These are phyloP conservation scores for Cichorium intybus DNA, from an alignment of 140 eudicot species.

Conservation along the genomic window DNA sequence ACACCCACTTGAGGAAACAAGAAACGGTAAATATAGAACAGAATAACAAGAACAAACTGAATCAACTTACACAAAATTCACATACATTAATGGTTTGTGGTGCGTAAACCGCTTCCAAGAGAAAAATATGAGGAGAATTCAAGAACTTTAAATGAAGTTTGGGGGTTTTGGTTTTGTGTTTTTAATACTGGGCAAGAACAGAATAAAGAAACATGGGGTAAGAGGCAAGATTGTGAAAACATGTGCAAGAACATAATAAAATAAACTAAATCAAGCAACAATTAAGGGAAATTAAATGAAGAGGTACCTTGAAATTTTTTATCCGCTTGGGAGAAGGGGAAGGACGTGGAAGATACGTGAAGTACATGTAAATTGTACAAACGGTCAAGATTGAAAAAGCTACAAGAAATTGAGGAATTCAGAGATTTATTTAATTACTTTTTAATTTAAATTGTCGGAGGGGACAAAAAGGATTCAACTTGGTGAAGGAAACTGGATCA, in stretches of 20 bases:
- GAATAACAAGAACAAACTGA: neutral
- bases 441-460: constrained; percentile 13
- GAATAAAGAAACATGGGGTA: constrained; percentile 44
- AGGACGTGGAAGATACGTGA: constrained; percentile 54
- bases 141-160: constrained; percentile 19
- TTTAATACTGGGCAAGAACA: constrained; percentile 17
- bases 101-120: constrained; percentile 16
- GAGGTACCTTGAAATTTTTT: constrained; percentile 4
- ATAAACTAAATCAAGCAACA: constrained; percentile 27
- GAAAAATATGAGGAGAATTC: constrained; percentile 6
- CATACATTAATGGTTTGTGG: constrained; percentile 28
- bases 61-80: constrained; percentile 3
- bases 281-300: constrained; percentile 21
- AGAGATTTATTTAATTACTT: constrained; percentile 5
- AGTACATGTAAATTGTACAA: constrained; percentile 43
- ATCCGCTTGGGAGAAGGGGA: constrained; percentile 11
- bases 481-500: constrained; percentile 28
- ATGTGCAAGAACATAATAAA: constrained; percentile 38
- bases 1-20: constrained; percentile 19
- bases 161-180: constrained; percentile 6
- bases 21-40: constrained; percentile 4
- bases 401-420: neutral
- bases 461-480: constrained; percentile 38
- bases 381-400: constrained; percentile 38
- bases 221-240: constrained; percentile 53